phyloP scores from a whole-genome alignment of 495 filamentous ascomycete genomes.

The Cryomyces minteri region DNA sequence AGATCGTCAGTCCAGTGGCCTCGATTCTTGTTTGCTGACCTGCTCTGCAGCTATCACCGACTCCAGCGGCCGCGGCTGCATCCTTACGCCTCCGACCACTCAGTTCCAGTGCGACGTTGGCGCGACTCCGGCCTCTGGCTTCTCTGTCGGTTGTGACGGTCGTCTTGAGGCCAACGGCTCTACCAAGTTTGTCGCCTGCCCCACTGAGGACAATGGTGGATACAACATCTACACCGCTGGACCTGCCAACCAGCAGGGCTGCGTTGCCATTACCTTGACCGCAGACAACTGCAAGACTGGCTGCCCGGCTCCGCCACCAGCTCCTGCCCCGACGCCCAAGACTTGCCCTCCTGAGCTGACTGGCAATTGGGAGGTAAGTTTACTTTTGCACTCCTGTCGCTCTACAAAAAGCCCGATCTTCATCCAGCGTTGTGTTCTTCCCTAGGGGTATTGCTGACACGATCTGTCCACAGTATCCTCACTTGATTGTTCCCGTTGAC shows the following conservation, averaged over 20 bases:
- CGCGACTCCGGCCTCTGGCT: conserved; percentile 17
- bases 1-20: not conserved
- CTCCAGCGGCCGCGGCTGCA: conserved; percentile 32
- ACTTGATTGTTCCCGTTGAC: conserved; percentile 17
- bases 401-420: not conserved
- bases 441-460: no score
- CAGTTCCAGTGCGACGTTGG: conserved; percentile 50
- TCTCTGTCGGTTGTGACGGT: conserved; percentile 14
- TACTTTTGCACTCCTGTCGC: not conserved
- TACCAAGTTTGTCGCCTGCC: conserved; percentile 6
- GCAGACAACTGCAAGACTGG: conserved; percentile 3
- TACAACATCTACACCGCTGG: conserved; percentile 13
- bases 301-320: not conserved
- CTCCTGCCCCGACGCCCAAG: not conserved
- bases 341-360: not conserved
- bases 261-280: conserved; percentile 5
- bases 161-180: conserved; percentile 2
- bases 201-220: conserved; percentile 12
- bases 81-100: conserved; percentile 35
- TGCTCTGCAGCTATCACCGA: conserved; percentile 24
- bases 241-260: conserved; percentile 5
- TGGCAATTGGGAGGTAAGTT: not conserved
- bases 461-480: conserved; percentile 3
- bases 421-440: no score
- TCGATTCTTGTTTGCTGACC: not conserved